Evolutionary conservation across 371 early-diverging fungal genomes (phyloP), one percentile per base, ranked within the genome.

Genomic region (Haplosporangium sp.): DNA sequence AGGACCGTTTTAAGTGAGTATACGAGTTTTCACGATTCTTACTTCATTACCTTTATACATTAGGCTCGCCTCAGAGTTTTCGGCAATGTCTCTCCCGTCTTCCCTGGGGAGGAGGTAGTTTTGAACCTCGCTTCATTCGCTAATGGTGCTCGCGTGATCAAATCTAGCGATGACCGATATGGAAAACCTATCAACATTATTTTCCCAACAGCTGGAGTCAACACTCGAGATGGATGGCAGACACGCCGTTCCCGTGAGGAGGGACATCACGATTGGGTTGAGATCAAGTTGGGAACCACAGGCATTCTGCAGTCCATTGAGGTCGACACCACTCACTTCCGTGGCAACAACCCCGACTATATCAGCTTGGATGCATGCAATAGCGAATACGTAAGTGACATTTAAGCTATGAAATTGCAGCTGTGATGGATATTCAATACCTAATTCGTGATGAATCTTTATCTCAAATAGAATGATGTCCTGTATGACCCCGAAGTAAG

Each of bases 311-410:
- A 92, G 35, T 85, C 88, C 76, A 88, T 91, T 53, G 91, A 91
- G 65, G 84, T 97, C 44, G 96, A 96, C 71, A 95, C 95, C 8
- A 88, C 89, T 53, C 88, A 92, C 63, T 95, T 91, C 84, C 89
- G 92, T 62, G 96, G 96, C 69, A 95, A 94, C 86, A 93, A 86
- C 79, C 96, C 96, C 27, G 89, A 91, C 62, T 83, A 87, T 42
- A 87, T 91, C 65, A 84, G 88, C 35, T 77, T 95, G 48, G 90
- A 93, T 69, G 92, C 88, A 50, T 81, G 81, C 66, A 59, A 55
- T 37, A 81, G 81, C 38, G 75, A 73, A 78, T 78, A 78, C 35
- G 78, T 78, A 70, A 63, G 78, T 27, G 27, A 27, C 27, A 27
- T 27, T 27, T 27, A 27, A 27, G 27, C 17, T 5, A 13, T 48